phyloP scores from a whole-genome alignment of 2,329 filamentous ascomycete species.

The Sporothrix euskadiensis region DNA sequence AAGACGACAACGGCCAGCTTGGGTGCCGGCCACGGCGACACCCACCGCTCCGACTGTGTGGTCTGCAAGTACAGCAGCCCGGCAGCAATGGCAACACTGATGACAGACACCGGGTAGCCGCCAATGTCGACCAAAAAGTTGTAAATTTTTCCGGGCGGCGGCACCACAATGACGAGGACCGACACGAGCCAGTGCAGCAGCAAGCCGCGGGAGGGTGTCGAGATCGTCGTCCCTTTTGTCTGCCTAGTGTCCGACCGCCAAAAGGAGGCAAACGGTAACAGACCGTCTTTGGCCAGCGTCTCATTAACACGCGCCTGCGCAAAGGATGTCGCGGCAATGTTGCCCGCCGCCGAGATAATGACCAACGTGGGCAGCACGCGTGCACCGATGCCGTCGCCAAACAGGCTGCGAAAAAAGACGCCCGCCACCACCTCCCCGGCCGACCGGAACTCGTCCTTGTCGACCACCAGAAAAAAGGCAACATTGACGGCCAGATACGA shows the following conservation, averaged over 20 bases:
- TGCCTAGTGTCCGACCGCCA: conserved; percentile 35
- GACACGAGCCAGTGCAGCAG: conserved; percentile 64
- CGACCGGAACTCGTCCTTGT: conserved; percentile 54
- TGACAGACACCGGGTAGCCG: conserved; percentile 43
- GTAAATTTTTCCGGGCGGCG: conserved; percentile 47
- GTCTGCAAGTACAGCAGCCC: conserved; percentile 41
- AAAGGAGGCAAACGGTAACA: conserved; percentile 46
- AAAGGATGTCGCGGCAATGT: conserved; percentile 51
- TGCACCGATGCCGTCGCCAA: conserved; percentile 46
- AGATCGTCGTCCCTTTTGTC: background rate
- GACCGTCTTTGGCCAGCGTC: conserved; percentile 50
- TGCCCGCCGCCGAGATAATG: conserved; percentile 50
- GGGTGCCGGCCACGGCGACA: conserved; percentile 39
- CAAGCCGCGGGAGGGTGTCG: conserved; percentile 41
- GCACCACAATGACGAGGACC: conserved; percentile 55
- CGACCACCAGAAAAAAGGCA: conserved; percentile 60
- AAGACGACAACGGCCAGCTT: conserved; percentile 38
- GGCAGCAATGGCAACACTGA: conserved; percentile 40
- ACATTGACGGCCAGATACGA: conserved; percentile 60
- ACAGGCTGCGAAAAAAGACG: conserved; percentile 59
- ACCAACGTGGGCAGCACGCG: conserved; percentile 53
- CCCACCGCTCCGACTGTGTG: conserved; percentile 37
- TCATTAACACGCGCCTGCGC: conserved; percentile 51
- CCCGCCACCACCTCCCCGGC: conserved; percentile 58
- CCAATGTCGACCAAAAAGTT: conserved; percentile 44